These are phyloP conservation scores for Solanum hybrid DNA, from an alignment of 305 asterid genomes.

Conservation along the genomic window DNA sequence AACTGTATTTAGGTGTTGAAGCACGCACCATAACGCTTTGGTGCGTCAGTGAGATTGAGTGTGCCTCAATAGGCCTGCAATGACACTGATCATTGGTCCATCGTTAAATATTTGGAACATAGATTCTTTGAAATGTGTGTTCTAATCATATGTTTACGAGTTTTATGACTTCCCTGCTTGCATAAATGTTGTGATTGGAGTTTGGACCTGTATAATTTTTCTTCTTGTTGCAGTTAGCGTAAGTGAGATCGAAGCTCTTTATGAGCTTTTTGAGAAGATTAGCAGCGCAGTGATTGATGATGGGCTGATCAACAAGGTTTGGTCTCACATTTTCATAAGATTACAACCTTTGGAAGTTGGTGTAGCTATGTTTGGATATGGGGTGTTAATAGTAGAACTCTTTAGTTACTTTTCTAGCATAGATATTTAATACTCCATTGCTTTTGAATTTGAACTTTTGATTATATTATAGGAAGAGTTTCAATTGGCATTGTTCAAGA, in stretches of 20 bases:
- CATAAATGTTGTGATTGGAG: background rate
- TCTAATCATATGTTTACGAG: background rate
- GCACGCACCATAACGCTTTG: background rate
- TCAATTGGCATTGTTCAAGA: constrained; percentile 93
- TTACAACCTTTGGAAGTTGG: background rate
- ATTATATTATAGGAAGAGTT: constrained; percentile 74
- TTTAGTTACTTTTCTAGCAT: background rate
- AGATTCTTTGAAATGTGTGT: background rate
- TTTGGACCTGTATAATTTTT: background rate
- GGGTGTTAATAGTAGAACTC: background rate
- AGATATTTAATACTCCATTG: background rate
- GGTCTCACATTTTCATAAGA: background rate
- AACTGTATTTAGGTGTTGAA: background rate
- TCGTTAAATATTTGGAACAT: background rate
- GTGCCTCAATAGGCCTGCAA: background rate
- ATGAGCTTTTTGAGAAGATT: constrained; percentile 90
- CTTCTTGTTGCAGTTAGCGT: constrained; percentile 68
- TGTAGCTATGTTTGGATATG: background rate
- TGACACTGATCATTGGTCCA: background rate
- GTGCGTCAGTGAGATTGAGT: background rate
- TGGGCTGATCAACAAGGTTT: constrained; percentile 92
- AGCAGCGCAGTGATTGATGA: constrained; percentile 98
- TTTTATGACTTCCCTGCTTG: background rate
- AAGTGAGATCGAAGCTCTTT: constrained; percentile 94
- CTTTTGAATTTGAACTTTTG: background rate